Percentiles rank a stretch among this genome's conserved stretches.
Evolutionary conservation across 2,329 filamentous ascomycete species (phyloP).

Genomic region (Magnaporthiopsis incrustans): DNA sequence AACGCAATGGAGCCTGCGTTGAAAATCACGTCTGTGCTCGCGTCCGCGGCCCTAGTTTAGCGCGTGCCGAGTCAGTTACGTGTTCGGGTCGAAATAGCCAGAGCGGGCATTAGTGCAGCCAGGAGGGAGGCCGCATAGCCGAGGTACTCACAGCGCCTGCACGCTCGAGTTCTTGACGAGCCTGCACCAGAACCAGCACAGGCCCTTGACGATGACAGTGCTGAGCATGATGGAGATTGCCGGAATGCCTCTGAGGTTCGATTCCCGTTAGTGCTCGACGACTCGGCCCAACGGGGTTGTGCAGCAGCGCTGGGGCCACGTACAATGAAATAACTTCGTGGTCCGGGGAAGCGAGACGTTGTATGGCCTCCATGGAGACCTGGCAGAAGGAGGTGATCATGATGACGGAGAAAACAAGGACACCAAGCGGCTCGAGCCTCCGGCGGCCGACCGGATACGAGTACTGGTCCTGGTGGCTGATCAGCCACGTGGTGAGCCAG

Average conservation of each 20-base stretch:
- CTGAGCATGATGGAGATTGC: slow-evolving; percentile 73
- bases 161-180: slow-evolving; percentile 80
- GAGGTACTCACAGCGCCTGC: slow-evolving; percentile 58
- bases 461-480: slow-evolving; percentile 65
- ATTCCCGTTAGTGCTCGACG: background rate
- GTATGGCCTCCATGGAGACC: slow-evolving; percentile 62
- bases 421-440: slow-evolving; percentile 68
- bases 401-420: slow-evolving; percentile 74
- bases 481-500: slow-evolving; percentile 68
- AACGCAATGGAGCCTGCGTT: slow-evolving; percentile 86
- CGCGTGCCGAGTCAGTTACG: background rate
- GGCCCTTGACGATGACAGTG: slow-evolving; percentile 74
- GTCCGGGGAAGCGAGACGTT: slow-evolving; percentile 51
- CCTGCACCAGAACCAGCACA: slow-evolving; percentile 83
- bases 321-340: slow-evolving; percentile 63
- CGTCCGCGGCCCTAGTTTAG: slow-evolving; percentile 20
- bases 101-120: background rate
- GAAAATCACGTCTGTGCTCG: slow-evolving; percentile 63
- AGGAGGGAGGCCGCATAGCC: background rate
- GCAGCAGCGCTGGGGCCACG: background rate
- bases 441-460: slow-evolving; percentile 71
- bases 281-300: slow-evolving; percentile 3
- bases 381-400: slow-evolving; percentile 83
- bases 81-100: background rate
- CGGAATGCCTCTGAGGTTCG: slow-evolving; percentile 40